phyloP scores from a whole-genome alignment of 2,329 filamentous ascomycete genomes.

The Alternaria arbusti region DNA sequence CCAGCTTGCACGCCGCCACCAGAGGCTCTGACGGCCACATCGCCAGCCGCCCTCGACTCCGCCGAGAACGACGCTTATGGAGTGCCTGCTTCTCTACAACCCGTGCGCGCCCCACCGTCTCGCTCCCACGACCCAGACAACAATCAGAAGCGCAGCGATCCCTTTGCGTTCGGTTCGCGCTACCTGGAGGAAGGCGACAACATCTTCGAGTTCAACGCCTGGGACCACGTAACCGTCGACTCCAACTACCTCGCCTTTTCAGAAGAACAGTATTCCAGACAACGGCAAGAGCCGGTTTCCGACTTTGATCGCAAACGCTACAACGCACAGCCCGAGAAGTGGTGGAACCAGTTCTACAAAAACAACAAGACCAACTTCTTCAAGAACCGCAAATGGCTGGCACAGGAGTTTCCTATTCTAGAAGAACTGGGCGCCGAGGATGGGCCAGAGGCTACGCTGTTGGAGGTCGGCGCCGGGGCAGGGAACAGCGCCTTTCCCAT shows the following conservation, averaged over 20 bases:
- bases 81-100: conserved; percentile 55
- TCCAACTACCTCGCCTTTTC: conserved; percentile 85
- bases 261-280: conserved; percentile 81
- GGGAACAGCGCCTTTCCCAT: conserved; percentile 97
- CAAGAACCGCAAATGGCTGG: conserved; percentile 97
- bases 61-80: conserved; percentile 55
- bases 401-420: conserved; percentile 94
- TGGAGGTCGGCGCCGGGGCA: conserved; percentile 94
- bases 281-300: conserved; percentile 84
- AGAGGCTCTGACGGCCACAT: neutral
- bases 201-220: conserved; percentile 97
- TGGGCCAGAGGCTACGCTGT: conserved; percentile 71
- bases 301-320: conserved; percentile 94
- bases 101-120: conserved; percentile 56
- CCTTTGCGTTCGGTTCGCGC: conserved; percentile 94
- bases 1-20: conserved; percentile 20
- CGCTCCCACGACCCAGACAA: conserved; percentile 74
- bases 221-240: conserved; percentile 97
- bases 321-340: conserved; percentile 88
- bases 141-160: conserved; percentile 86
- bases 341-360: conserved; percentile 98
- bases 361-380: conserved; percentile 98
- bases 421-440: conserved; percentile 73
- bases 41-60: conserved; percentile 1
- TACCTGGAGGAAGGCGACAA: conserved; percentile 83